phyloP scores from a whole-genome alignment of 352 stramenopile genomes.

The Peronosclerospora sorghi region DNA sequence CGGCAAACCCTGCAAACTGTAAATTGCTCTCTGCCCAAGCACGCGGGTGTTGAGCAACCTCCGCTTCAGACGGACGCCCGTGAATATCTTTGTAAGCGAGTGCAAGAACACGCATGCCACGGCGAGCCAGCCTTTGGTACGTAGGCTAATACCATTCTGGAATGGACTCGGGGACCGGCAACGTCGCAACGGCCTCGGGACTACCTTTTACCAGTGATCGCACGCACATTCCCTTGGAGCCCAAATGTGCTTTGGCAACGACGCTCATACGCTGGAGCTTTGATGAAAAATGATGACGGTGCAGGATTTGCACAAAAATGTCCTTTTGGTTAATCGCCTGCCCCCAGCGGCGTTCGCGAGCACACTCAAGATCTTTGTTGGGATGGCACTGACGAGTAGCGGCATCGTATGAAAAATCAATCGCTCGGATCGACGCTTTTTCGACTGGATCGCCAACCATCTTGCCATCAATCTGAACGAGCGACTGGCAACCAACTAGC shows the following conservation, averaged over 20 bases:
- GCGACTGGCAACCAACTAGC: conserved; percentile 90
- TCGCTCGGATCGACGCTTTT: conserved; percentile 92
- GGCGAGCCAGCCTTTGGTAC: conserved; percentile 73
- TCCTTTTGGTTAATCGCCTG: conserved; percentile 60
- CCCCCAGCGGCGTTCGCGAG: conserved; percentile 59
- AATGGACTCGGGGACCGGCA: conserved; percentile 77
- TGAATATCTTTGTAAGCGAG: conserved; percentile 92
- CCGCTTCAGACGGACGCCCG: conserved; percentile 45
- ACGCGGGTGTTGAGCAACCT: conserved; percentile 74
- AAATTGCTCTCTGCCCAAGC: conserved; percentile 90
- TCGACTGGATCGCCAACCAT: conserved; percentile 98
- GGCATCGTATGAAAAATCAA: conserved; percentile 88
- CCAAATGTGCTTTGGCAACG: conserved; percentile 82
- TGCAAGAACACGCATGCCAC: conserved; percentile 89
- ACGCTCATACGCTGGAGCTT: conserved; percentile 96
- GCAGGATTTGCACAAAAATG: conserved; percentile 84
- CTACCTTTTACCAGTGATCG: conserved; percentile 96
- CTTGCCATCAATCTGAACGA: conserved; percentile 95
- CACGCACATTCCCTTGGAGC: conserved; percentile 49
- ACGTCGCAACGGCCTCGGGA: conserved; percentile 86
- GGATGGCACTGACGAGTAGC: conserved; percentile 60
- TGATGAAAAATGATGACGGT: conserved; percentile 93
- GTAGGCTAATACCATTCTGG: conserved; percentile 87
- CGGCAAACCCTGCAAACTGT: conserved; percentile 91
- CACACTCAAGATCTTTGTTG: conserved; percentile 62